Conservation (phyloP, 1,284 basidiomycete genomes). For the Leccinum griseonigrum region DNA sequence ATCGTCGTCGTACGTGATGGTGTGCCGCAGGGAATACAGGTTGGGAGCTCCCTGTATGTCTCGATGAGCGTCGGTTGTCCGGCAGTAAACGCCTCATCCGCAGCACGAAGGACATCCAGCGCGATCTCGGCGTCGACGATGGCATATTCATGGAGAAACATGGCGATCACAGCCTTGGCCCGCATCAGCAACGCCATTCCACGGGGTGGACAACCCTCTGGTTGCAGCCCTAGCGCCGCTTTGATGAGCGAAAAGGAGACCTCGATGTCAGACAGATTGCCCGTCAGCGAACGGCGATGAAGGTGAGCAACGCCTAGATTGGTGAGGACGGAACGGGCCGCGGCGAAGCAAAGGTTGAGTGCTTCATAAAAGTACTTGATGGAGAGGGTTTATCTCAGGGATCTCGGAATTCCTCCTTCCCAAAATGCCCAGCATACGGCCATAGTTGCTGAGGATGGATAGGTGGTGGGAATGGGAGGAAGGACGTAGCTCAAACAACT, state of each 20-base stretch:
- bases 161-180: constrained; percentile 11
- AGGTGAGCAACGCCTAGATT: constrained; percentile 9
- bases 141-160: neutral
- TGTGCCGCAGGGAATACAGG: constrained; percentile 11
- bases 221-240: constrained; percentile 13
- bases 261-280: constrained; percentile 11
- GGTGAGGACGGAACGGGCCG: constrained; percentile 8
- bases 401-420: constrained; percentile 2
- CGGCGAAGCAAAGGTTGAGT: constrained; percentile 13
- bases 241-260: constrained; percentile 13
- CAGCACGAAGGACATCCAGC: constrained; percentile 16
- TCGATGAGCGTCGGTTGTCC: constrained; percentile 17
- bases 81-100: constrained; percentile 3
- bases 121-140: constrained; percentile 15
- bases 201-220: constrained; percentile 5
- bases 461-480: constrained; percentile 4
- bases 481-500: constrained; percentile 10
- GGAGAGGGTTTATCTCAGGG: constrained; percentile 11
- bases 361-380: constrained; percentile 12
- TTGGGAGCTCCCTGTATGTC: constrained; percentile 14
- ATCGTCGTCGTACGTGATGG: constrained; percentile 4
- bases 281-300: constrained; percentile 6
- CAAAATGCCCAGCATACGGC: constrained; percentile 10
- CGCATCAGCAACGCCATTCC: constrained; percentile 12
- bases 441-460: constrained; percentile 14